Percentiles rank a stretch among this genome's conserved stretches.
phyloP scores from a whole-genome alignment of 1,284 basidiomycete species.

The Termitomyces sp. region DNA sequence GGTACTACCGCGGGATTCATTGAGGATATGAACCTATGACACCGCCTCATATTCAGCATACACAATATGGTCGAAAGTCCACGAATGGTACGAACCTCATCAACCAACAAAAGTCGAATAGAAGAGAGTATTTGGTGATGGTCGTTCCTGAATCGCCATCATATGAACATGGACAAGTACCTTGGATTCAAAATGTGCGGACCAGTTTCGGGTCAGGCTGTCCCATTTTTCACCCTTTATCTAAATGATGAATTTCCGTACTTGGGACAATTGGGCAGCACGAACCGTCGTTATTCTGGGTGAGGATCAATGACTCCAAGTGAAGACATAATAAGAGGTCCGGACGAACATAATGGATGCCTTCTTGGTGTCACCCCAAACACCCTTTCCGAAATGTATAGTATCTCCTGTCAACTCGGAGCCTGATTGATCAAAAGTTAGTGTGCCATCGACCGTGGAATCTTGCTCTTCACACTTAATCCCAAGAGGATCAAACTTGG shows the following conservation, averaged over 20 bases:
- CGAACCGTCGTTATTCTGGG: slow-evolving; percentile 69
- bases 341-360: slow-evolving; percentile 68
- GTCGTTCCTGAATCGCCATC: slow-evolving; percentile 44
- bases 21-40: slow-evolving; percentile 82
- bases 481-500: slow-evolving; percentile 72
- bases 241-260: background rate
- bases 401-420: slow-evolving; percentile 93
- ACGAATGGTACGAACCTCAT: slow-evolving; percentile 60
- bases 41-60: background rate
- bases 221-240: slow-evolving; percentile 92
- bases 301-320: slow-evolving; percentile 6
- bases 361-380: slow-evolving; percentile 68
- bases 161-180: background rate
- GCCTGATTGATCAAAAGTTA: slow-evolving; percentile 38
- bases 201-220: slow-evolving; percentile 82
- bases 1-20: slow-evolving; percentile 85
- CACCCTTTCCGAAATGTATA: slow-evolving; percentile 50
- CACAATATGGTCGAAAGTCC: background rate
- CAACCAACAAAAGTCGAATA: slow-evolving; percentile 80
- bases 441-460: background rate
- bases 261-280: slow-evolving; percentile 14
- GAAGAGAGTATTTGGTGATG: slow-evolving; percentile 62
- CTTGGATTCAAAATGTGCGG: background rate
- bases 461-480: slow-evolving; percentile 54
- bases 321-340: background rate